phyloP scores from a whole-genome alignment of 179 eudicot genomes.

The Carnegiea gigantea region DNA sequence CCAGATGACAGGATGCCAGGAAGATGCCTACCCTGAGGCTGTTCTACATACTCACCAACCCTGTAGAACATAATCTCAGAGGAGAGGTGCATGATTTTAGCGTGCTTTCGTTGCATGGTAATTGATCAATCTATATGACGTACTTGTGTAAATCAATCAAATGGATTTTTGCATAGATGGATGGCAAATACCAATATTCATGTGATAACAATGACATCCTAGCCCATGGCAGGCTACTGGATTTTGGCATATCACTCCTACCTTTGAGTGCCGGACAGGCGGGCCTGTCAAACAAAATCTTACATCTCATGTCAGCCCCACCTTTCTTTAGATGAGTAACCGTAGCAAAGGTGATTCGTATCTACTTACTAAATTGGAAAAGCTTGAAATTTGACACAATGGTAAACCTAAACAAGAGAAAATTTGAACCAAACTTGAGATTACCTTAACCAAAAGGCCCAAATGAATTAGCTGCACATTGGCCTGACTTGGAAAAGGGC shows the following conservation, averaged over 20 bases:
- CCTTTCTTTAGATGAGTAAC: slow-evolving; percentile 23
- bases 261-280: slow-evolving; percentile 80
- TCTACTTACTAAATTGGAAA: too few relatives aligned
- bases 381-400: too few relatives aligned
- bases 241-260: slow-evolving; percentile 96
- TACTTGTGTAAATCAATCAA: too few relatives aligned
- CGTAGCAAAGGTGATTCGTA: too few relatives aligned
- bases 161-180: slow-evolving; percentile 46
- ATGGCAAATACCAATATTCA: slow-evolving; percentile 94
- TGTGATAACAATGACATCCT: slow-evolving; percentile 77
- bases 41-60: slow-evolving; percentile 61
- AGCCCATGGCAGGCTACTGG: slow-evolving; percentile 89
- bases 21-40: slow-evolving; percentile 81
- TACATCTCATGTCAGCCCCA: slow-evolving; percentile 96
- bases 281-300: slow-evolving; percentile 91
- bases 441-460: too few relatives aligned
- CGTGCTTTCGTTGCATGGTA: too few relatives aligned
- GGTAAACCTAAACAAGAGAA: too few relatives aligned
- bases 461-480: too few relatives aligned
- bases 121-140: too few relatives aligned
- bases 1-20: slow-evolving; percentile 74
- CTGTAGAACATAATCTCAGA: slow-evolving; percentile 59
- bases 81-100: slow-evolving; percentile 57
- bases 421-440: too few relatives aligned
- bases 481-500: too few relatives aligned